Conservation (phyloP, 805 yeast genomes). For the Wickerhamomyces subpelliculosus region DNA sequence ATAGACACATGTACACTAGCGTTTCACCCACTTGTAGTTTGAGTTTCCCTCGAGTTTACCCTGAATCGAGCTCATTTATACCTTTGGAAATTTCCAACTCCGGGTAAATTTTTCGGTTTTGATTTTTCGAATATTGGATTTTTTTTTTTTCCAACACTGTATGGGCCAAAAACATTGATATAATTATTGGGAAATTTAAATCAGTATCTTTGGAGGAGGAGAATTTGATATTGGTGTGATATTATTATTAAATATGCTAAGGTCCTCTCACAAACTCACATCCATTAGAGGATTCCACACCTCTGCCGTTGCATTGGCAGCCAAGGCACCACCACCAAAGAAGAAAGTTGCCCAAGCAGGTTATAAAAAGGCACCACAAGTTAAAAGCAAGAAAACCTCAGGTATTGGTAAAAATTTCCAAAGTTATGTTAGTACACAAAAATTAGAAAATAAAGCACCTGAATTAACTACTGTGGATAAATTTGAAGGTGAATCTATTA, state of each 20-base stretch:
- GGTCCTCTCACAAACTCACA: neutral
- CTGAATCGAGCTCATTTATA: too few species aligned
- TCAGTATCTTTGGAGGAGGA: neutral
- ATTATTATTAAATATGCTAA: constrained; percentile 2
- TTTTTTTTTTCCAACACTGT: too few species aligned
- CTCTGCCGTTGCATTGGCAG: constrained; percentile 1
- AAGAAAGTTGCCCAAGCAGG: constrained; percentile 10
- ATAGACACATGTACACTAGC: too few species aligned
- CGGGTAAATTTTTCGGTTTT: too few species aligned
- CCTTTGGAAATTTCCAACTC: too few species aligned
- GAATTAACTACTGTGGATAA: constrained; percentile 10
- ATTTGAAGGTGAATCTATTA: constrained; percentile 10
- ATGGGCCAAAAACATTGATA: too few species aligned
- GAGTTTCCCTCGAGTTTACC: too few species aligned
- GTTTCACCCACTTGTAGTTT: too few species aligned
- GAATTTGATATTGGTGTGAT: neutral
- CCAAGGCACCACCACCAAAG: constrained; percentile 5
- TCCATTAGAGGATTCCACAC: constrained; percentile 5
- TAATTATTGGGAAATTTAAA: too few species aligned
- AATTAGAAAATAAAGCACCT: constrained; percentile 22
- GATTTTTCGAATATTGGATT: too few species aligned
- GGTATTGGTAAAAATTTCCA: constrained; percentile 27
- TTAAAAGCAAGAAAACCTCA: constrained; percentile 12
- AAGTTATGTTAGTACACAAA: constrained; percentile 25
- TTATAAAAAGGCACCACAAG: constrained; percentile 10